Percentiles rank a stretch among this genome's conserved stretches.
Conservation (phyloP, 1,284 basidiomycete species). For the Trichosporon inkin region DNA sequence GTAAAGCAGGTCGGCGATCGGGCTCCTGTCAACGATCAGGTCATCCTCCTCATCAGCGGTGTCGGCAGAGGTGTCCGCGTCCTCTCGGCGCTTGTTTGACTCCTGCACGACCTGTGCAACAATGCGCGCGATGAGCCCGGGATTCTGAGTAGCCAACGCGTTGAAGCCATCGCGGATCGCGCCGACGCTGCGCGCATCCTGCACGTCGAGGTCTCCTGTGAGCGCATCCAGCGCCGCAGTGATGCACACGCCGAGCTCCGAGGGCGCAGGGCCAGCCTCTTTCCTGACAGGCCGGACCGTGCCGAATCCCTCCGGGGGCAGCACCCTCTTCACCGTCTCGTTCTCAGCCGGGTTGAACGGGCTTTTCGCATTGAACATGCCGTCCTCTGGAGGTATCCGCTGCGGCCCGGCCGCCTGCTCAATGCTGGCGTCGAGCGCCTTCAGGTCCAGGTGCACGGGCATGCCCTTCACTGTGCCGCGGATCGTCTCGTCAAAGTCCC, state of each 20-base stretch:
- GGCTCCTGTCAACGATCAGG: constrained; percentile 52
- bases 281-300: too few relatives aligned
- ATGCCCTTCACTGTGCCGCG: constrained; percentile 63
- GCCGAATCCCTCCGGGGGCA: not conserved
- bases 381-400: constrained; percentile 17
- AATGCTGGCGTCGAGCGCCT: constrained; percentile 57
- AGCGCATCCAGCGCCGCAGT: not conserved
- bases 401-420: constrained; percentile 24
- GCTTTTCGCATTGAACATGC: too few relatives aligned
- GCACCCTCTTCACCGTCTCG: not conserved
- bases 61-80: not conserved
- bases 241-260: too few relatives aligned
- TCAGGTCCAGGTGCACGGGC: constrained; percentile 53
- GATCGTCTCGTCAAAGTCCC: constrained; percentile 75
- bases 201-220: constrained; percentile 2
- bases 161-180: constrained; percentile 74
- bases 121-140: constrained; percentile 76
- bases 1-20: constrained; percentile 89
- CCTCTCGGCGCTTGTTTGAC: constrained; percentile 52
- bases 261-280: not conserved
- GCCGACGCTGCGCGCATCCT: not conserved
- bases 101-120: constrained; percentile 84
- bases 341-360: too few relatives aligned
- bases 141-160: constrained; percentile 73
- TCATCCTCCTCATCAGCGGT: constrained; percentile 7